These are phyloP conservation scores for Penicillium brevicompactum DNA, from an alignment of 2,329 filamentous ascomycete genomes.

Conservation along the genomic window DNA sequence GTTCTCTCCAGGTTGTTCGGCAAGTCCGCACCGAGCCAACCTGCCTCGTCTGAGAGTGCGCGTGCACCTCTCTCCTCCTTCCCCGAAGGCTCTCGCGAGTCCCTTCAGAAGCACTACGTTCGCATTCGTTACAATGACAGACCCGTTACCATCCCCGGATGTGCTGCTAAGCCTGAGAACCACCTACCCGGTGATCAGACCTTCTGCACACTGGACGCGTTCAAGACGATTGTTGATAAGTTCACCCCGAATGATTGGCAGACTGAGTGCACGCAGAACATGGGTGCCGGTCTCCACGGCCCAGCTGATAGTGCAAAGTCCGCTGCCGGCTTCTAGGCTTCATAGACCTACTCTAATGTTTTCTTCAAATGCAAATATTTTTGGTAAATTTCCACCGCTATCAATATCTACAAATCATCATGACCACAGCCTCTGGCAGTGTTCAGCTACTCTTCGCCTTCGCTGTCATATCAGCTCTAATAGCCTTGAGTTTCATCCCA, in stretches of 20 bases:
- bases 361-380: neutral
- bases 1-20: slow-evolving; percentile 36
- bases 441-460: slow-evolving; percentile 11
- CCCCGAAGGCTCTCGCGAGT: slow-evolving; percentile 29
- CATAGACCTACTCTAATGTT: slow-evolving; percentile 6
- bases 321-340: slow-evolving; percentile 40
- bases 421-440: too few relatives aligned
- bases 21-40: slow-evolving; percentile 15
- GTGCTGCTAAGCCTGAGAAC: slow-evolving; percentile 68
- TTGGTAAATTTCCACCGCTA: neutral
- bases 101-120: slow-evolving; percentile 72
- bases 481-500: slow-evolving; percentile 7
- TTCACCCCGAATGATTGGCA: slow-evolving; percentile 84
- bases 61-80: slow-evolving; percentile 36
- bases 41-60: slow-evolving; percentile 32
- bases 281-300: slow-evolving; percentile 58
- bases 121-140: slow-evolving; percentile 88
- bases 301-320: slow-evolving; percentile 40
- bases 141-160: slow-evolving; percentile 80
- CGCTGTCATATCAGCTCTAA: slow-evolving; percentile 11
- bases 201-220: slow-evolving; percentile 89
- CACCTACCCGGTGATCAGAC: slow-evolving; percentile 84
- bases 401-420: neutral
- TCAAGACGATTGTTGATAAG: slow-evolving; percentile 89
- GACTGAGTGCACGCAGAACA: slow-evolving; percentile 59